Conservation (phyloP, 371 early-diverging fungal genomes). For the Neoconidiobolus thromboides region DNA sequence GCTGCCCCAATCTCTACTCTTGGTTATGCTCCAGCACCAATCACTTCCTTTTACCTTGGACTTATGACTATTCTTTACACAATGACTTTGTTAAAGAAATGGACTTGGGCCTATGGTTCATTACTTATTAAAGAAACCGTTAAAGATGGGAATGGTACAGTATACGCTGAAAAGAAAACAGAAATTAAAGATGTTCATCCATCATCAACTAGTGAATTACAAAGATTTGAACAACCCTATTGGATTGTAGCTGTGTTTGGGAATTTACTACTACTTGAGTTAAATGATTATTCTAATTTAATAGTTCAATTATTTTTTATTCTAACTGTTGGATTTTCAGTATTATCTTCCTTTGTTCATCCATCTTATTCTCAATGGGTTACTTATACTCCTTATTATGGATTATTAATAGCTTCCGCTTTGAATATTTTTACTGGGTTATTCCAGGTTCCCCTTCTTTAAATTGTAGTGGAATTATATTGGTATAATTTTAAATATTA, state of each 20-base stretch:
- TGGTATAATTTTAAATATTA: too few relatives aligned
- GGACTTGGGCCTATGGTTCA: not conserved
- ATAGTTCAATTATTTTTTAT: not conserved
- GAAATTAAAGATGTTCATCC: not conserved
- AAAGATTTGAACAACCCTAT: not conserved
- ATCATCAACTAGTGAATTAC: not conserved
- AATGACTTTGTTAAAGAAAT: too few relatives aligned
- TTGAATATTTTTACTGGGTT: too few relatives aligned
- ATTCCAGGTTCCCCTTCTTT: too few relatives aligned
- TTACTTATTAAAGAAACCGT: not conserved
- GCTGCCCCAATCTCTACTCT: constrained; percentile 1
- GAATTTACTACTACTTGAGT: not conserved
- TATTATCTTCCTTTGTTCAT: not conserved
- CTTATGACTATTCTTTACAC: not conserved
- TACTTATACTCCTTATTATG: too few relatives aligned
- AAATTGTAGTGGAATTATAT: too few relatives aligned
- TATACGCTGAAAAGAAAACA: not conserved
- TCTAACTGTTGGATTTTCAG: not conserved
- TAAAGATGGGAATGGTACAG: not conserved
- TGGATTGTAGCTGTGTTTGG: not conserved
- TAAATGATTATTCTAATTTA: not conserved
- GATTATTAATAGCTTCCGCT: too few relatives aligned
- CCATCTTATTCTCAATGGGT: not conserved
- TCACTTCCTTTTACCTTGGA: constrained; percentile 1
- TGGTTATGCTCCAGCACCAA: not conserved